These are phyloP conservation scores for Solanum boliviense DNA, from an alignment of 257 asterid genomes.

Conservation along the genomic window DNA sequence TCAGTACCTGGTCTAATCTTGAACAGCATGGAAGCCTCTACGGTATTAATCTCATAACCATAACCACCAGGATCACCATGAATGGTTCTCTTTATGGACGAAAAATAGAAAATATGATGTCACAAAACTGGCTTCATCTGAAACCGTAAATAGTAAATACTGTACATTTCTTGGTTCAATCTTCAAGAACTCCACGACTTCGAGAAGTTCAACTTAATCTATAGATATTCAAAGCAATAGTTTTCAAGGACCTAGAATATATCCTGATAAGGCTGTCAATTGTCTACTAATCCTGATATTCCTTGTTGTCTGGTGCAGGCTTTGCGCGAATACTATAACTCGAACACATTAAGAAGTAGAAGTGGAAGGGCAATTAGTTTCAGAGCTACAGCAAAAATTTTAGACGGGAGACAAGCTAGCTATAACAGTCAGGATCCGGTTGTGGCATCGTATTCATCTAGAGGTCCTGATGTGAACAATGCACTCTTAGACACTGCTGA, in stretches of 20 bases:
- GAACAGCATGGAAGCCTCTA: conserved; percentile 42
- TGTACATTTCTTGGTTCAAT: not conserved
- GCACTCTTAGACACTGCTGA: conserved; percentile 46
- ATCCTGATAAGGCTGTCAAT: not conserved
- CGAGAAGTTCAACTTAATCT: not conserved
- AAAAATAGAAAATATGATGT: not conserved
- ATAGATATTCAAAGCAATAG: not conserved
- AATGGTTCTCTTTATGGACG: not conserved
- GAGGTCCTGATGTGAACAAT: conserved; percentile 59
- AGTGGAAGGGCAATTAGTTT: conserved; percentile 39
- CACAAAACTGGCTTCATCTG: not conserved
- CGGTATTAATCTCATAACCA: conserved; percentile 16
- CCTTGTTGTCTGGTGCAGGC: conserved; percentile 23
- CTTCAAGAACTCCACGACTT: not conserved
- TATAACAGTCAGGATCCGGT: conserved; percentile 40
- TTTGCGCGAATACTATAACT: conserved; percentile 42
- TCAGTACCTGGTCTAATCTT: conserved; percentile 49
- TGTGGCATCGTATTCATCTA: conserved; percentile 58
- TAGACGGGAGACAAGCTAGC: conserved; percentile 45
- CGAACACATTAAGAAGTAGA: conserved; percentile 39
- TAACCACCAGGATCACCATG: not conserved
- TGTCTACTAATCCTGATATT: not conserved
- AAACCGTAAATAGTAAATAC: not conserved
- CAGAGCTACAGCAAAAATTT: conserved; percentile 40
- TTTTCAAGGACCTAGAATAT: not conserved